Conservation (phyloP, 192 early-diverging fungal species). For the Physocladia obscura region DNA sequence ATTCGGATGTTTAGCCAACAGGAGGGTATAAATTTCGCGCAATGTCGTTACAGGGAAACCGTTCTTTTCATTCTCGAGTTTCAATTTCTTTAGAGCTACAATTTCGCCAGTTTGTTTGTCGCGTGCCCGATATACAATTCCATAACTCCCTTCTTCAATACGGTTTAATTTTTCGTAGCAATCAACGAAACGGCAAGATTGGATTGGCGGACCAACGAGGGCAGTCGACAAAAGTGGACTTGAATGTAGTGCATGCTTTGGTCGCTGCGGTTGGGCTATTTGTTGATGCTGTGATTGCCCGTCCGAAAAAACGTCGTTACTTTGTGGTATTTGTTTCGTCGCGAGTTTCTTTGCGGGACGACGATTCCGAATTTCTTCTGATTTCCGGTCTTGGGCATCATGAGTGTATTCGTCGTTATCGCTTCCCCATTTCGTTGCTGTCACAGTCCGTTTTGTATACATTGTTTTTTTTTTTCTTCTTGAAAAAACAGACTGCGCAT, state of each 20-base stretch:
- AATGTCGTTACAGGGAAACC: conserved; percentile 79
- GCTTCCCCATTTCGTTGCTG: too few species aligned
- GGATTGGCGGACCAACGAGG: conserved; percentile 50
- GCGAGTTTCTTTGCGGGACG: too few species aligned
- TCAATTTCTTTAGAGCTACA: conserved; percentile 75
- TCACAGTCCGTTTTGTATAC: too few species aligned
- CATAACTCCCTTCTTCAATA: conserved; percentile 96
- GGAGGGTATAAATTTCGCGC: conserved; percentile 76
- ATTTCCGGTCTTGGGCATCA: too few species aligned
- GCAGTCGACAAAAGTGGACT: conserved; percentile 10
- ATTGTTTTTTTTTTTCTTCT: neutral
- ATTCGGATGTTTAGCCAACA: conserved; percentile 69
- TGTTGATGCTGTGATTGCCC: conserved; percentile 46
- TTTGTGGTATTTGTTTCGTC: too few species aligned
- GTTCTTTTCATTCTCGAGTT: conserved; percentile 74
- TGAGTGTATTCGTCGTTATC: too few species aligned
- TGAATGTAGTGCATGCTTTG: conserved; percentile 29
- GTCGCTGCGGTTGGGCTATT: conserved; percentile 79
- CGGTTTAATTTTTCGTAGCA: conserved; percentile 92
- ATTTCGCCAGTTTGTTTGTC: conserved; percentile 77
- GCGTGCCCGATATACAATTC: conserved; percentile 90
- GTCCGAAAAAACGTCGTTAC: neutral
- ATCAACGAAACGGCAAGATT: conserved; percentile 72
- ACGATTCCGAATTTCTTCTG: too few species aligned
- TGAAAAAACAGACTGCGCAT: too few species aligned